Percentiles rank a stretch among this genome's conserved stretches.
phyloP scores from a whole-genome alignment of 331 rosid species.

The Phaseolus coccineus region DNA sequence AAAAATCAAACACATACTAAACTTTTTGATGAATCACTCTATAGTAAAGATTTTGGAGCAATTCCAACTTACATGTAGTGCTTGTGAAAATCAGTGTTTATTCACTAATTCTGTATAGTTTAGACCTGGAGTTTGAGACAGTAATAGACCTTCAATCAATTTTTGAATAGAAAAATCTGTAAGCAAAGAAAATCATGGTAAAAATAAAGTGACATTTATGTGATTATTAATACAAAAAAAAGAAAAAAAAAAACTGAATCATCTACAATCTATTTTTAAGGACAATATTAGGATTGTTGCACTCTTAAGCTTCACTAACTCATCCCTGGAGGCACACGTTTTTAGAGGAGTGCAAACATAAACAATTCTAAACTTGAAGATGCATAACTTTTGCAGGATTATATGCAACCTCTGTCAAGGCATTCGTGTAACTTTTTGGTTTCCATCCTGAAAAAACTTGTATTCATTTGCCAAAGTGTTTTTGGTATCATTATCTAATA shows the following conservation, averaged over 20 bases:
- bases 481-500: not conserved
- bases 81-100: not conserved
- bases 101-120: not conserved
- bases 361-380: not conserved
- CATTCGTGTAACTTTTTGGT: not conserved
- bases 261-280: not conserved
- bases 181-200: not conserved
- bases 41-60: not conserved
- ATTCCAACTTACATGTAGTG: not conserved
- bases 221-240: not conserved
- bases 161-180: not conserved
- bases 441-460: not conserved
- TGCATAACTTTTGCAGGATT: not conserved
- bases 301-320: conserved; percentile 1
- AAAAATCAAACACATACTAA: not conserved
- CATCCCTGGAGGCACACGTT: not conserved
- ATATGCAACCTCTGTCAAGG: not conserved
- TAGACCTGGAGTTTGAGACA: not conserved
- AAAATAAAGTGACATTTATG: not conserved
- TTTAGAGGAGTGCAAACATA: not conserved
- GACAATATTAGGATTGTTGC: not conserved
- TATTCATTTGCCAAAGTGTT: not conserved
- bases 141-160: not conserved
- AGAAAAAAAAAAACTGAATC: not conserved
- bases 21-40: not conserved